phyloP scores from a whole-genome alignment of 2,329 filamentous ascomycete species.

The Alternaria rosae region DNA sequence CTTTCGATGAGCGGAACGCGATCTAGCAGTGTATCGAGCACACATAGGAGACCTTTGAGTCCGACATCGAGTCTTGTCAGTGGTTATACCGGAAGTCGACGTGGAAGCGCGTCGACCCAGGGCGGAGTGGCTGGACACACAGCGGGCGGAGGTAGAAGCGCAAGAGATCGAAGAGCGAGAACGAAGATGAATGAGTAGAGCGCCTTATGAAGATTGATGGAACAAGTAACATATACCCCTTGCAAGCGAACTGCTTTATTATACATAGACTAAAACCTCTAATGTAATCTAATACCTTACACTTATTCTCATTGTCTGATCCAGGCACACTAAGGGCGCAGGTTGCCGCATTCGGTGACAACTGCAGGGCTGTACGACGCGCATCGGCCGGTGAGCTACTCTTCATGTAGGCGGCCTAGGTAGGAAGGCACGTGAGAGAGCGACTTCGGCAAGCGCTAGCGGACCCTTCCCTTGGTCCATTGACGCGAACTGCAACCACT shows the following conservation, averaged over 20 bases:
- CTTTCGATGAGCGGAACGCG: slow-evolving; percentile 15
- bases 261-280: background rate
- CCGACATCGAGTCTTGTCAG: slow-evolving; percentile 13
- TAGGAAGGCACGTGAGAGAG: slow-evolving; percentile 17
- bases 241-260: background rate
- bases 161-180: slow-evolving; percentile 33
- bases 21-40: slow-evolving; percentile 18
- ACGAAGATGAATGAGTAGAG: slow-evolving; percentile 11
- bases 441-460: slow-evolving; percentile 19
- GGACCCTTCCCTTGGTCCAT: slow-evolving; percentile 1
- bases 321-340: slow-evolving; percentile 5
- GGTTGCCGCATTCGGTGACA: slow-evolving; percentile 3
- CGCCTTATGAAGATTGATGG: background rate
- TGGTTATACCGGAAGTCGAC: background rate
- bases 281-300: background rate
- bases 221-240: background rate
- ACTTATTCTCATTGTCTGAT: background rate
- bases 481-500: slow-evolving; percentile 12
- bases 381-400: background rate
- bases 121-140: background rate
- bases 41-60: slow-evolving; percentile 12
- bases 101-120: slow-evolving; percentile 4
- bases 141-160: slow-evolving; percentile 35
- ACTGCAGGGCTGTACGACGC: background rate
- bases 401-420: background rate